These are phyloP conservation scores for Schwanniomyces etchellsii DNA, from an alignment of 1,139 yeast genomes.

Conservation along the genomic window DNA sequence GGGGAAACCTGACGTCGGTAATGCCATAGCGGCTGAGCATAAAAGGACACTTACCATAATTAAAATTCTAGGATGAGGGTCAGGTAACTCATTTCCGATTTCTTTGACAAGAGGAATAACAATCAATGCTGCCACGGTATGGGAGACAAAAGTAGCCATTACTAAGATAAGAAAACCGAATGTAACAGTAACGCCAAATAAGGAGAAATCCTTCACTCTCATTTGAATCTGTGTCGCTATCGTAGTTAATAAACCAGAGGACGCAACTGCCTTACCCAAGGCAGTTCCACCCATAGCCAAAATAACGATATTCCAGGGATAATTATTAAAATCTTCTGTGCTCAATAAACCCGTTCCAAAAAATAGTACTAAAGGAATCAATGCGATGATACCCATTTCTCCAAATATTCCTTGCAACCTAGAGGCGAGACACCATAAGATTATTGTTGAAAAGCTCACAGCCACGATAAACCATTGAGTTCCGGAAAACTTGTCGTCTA, in stretches of 20 bases:
- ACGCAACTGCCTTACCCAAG: conserved; percentile 66
- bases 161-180: conserved; percentile 62
- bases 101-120: conserved; percentile 66
- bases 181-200: conserved; percentile 57
- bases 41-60: conserved; percentile 64
- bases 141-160: conserved; percentile 72
- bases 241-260: conserved; percentile 62
- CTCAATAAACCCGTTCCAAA: conserved; percentile 67
- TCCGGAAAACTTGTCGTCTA: conserved; percentile 52
- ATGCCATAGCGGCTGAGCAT: conserved; percentile 74
- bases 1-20: conserved; percentile 75
- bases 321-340: conserved; percentile 62
- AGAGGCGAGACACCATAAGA: conserved; percentile 67
- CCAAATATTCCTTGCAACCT: conserved; percentile 54
- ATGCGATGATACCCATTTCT: conserved; percentile 66
- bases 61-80: conserved; percentile 53
- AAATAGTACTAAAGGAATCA: conserved; percentile 59
- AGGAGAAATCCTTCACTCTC: conserved; percentile 49
- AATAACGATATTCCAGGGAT: conserved; percentile 73
- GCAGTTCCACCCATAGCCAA: conserved; percentile 80
- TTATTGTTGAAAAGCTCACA: conserved; percentile 49
- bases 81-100: conserved; percentile 53
- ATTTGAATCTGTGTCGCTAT: conserved; percentile 55
- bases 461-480: conserved; percentile 61
- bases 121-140: conserved; percentile 73